Percentiles rank a stretch among this genome's conserved stretches.
Conservation (phyloP, 1,139 yeast genomes). For the Candida albicans region DNA sequence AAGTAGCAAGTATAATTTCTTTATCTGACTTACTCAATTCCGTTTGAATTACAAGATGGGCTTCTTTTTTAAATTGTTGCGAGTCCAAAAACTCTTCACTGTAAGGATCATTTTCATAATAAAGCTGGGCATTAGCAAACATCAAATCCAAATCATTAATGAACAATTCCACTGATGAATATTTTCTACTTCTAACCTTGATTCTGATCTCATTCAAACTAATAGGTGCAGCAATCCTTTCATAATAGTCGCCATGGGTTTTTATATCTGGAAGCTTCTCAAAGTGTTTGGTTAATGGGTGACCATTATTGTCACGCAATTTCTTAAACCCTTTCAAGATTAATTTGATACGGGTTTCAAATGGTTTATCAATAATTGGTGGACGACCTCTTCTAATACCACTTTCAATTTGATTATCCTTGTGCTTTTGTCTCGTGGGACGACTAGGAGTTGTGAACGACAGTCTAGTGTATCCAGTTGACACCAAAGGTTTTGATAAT, state of each 20-base stretch:
- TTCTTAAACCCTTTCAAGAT: slow-evolving; percentile 80
- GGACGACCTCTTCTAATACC: slow-evolving; percentile 90
- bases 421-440: slow-evolving; percentile 11
- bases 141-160: slow-evolving; percentile 73
- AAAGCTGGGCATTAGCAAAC: slow-evolving; percentile 72
- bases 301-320: slow-evolving; percentile 54
- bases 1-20: slow-evolving; percentile 70
- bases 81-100: slow-evolving; percentile 55
- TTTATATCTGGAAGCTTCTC: slow-evolving; percentile 81
- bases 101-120: slow-evolving; percentile 55
- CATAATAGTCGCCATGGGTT: slow-evolving; percentile 66
- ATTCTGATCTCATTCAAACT: slow-evolving; percentile 80
- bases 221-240: slow-evolving; percentile 65
- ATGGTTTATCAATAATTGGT: slow-evolving; percentile 92
- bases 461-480: slow-evolving; percentile 8
- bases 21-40: slow-evolving; percentile 83
- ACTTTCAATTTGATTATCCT: slow-evolving; percentile 34
- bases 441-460: slow-evolving; percentile 1
- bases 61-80: slow-evolving; percentile 53
- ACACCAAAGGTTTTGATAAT: slow-evolving; percentile 13
- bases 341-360: slow-evolving; percentile 87
- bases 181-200: slow-evolving; percentile 83
- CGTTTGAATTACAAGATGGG: slow-evolving; percentile 58
- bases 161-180: slow-evolving; percentile 72
- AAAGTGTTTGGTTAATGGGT: slow-evolving; percentile 57